Evolutionary conservation across 2,329 filamentous ascomycete genomes (phyloP).

Genomic region (Beauveria rudraprayagi): DNA sequence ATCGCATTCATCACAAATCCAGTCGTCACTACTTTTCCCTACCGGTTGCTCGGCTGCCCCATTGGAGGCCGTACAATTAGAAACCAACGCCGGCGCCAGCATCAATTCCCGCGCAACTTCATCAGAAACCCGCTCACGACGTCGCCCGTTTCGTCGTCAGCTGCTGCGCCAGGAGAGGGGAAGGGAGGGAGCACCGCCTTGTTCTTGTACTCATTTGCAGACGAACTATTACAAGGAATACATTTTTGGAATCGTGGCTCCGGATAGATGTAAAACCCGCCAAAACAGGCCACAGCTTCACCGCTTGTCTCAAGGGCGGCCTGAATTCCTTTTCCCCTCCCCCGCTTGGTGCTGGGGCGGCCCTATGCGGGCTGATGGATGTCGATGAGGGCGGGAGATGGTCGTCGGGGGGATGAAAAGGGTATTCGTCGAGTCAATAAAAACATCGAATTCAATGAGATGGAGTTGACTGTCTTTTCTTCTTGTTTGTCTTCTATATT

Average conservation of each 20-base stretch:
- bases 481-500: background rate
- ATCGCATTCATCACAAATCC: background rate
- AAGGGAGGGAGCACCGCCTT: background rate
- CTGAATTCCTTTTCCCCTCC: background rate
- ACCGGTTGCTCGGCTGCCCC: background rate
- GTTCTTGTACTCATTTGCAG: background rate
- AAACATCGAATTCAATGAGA: background rate
- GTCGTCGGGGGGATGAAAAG: conserved; percentile 5
- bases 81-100: background rate
- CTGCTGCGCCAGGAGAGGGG: background rate
- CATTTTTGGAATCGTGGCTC: too few species aligned
- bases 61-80: conserved; percentile 4
- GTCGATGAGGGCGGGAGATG: conserved; percentile 4
- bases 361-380: conserved; percentile 6
- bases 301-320: conserved; percentile 8
- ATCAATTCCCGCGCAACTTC: background rate
- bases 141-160: background rate
- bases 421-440: background rate
- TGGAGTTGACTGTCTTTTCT: background rate
- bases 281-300: conserved; percentile 7
- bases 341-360: background rate
- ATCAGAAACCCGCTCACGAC: background rate
- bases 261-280: background rate
- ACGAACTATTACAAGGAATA: background rate
- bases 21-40: background rate